These are phyloP conservation scores for Lodderomyces theae DNA, from an alignment of 1,139 yeast genomes.

Conservation along the genomic window DNA sequence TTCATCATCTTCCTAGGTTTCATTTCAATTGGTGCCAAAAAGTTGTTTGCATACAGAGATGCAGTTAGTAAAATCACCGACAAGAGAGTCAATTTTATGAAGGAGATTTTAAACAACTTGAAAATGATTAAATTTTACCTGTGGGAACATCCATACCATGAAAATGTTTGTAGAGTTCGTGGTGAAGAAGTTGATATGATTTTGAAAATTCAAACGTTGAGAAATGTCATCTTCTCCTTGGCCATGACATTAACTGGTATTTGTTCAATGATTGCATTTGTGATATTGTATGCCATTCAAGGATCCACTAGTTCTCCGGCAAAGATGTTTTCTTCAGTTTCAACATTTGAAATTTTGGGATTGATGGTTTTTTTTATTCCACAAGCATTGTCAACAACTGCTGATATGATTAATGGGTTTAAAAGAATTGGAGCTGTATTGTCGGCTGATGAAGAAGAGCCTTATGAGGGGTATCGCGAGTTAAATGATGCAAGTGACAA, in stretches of 20 bases:
- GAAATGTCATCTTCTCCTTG: conserved; percentile 56
- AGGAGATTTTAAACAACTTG: conserved; percentile 63
- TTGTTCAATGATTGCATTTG: conserved; percentile 68
- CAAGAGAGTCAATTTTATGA: conserved; percentile 54
- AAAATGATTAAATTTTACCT: conserved; percentile 66
- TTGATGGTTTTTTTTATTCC: conserved; percentile 58
- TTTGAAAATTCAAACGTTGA: conserved; percentile 46
- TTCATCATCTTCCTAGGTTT: conserved; percentile 36
- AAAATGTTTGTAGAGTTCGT: conserved; percentile 43
- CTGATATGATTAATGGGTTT: conserved; percentile 63
- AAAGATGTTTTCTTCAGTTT: conserved; percentile 69
- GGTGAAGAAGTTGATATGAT: conserved; percentile 46
- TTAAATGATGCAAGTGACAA: conserved; percentile 30
- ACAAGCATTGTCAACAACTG: conserved; percentile 59
- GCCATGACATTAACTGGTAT: conserved; percentile 59
- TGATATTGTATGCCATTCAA: conserved; percentile 54
- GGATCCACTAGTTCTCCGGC: conserved; percentile 54
- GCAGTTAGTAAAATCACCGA: conserved; percentile 54
- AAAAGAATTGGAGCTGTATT: conserved; percentile 57
- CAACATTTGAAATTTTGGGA: conserved; percentile 59
- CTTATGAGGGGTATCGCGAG: conserved; percentile 24
- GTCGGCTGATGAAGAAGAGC: conserved; percentile 19
- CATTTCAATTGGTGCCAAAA: conserved; percentile 32
- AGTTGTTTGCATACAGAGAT: conserved; percentile 41
- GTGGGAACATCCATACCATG: conserved; percentile 60